Base-by-base conservation (phyloP, 2,329 filamentous ascomycete species). In the Mariannaea sp. region DNA sequence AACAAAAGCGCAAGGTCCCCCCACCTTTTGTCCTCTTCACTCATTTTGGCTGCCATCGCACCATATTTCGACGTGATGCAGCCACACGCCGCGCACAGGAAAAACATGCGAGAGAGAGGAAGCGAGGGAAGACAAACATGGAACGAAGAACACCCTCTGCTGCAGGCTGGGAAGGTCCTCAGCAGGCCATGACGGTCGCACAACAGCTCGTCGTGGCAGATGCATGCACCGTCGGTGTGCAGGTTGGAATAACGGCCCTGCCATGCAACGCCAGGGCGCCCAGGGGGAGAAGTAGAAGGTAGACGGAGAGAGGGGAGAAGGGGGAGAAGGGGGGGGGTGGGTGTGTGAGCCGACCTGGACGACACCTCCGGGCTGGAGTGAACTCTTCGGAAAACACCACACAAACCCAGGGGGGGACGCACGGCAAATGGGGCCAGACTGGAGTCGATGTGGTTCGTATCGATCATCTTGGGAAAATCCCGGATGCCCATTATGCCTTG, bases 171-270 rank as follows among this genome's bases (percentile, higher is more conserved):
- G n/a, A n/a, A n/a, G n/a, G n/a, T 49, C 45, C 22, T 33, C 35
- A 22, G n/a, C 6, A 9, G 13, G 7, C 17, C 42, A 26, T 32
- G 40, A 20, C 39, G 49, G 62, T 55, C 62, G 41, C 58, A 65
- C 50, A 60, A 43, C 51, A 55, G 40, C 44, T 55, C 48, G 53
- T 59, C 60, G 55, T 47, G 60, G 57, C 32, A 32, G 41, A 56
- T 51, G 61, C 52, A 65, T 61, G 56, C 62, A 54, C 52, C 46
- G 56, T 56, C 50, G 58, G 48, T 49, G 49, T 56, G 38, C 49
- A 44, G 32, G 39, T 36, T 38, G n/a, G 17, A 64, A 64, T 39
- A 65, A 64, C 62, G 62, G 62, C 53, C 49, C 56, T 62, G 58
- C 60, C 50, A 60, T 59, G 52, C 49, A 49, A 65, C 60, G 20